Base-by-base conservation (phyloP, 2,329 filamentous ascomycete genomes). In the Colletotrichum sidae region DNA sequence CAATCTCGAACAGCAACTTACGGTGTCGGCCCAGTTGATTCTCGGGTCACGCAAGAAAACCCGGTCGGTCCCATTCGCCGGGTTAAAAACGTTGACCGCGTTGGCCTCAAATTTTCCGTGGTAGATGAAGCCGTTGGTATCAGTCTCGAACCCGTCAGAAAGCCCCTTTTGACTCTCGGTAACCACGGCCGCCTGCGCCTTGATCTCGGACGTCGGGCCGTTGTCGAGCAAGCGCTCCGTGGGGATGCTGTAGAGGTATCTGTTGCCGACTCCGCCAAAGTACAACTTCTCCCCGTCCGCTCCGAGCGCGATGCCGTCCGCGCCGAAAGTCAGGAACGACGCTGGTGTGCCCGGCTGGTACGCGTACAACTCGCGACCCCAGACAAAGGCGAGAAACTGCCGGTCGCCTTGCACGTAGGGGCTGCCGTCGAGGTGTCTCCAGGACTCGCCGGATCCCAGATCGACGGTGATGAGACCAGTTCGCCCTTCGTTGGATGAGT, bases 41-140 rank as follows among this genome's bases (percentile, higher is more conserved):
- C 54, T 37, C 9, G 54, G 44, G 35, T 56, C 54, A 10, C 44
- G 34, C 44, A 56, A 15, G 12, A 56, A 56, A 10, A 56, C 44
- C 15, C 25, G 54, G 41, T 56, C 44, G 2, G 54, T 56, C 13
- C 54, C 54, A 6, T 56, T 56, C n/a, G 34, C 54, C 10, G 54
- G 54, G 34, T 56, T 49, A 44, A 56, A 56, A 15, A 56, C 46
- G 34, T 56, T 56, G 9, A 56, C 15, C 13, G 54, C 54, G 33
- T 56, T 56, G 3, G 37, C 33, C 54, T 56, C 54, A 9, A 56
- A 47, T 4, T 56, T 56, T 2, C 54, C 54, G 11, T 56, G 54
- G 39, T 56, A 56, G 4, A 56, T 56, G 44, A 56, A 56, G 7
- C 54, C 54, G n/a, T 56, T 56, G 10, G 54, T 56, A 11, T 56